A percentile compares a stretch with the other conserved stretches of the same genome.
Evolutionary conservation across 1,284 basidiomycete species (phyloP).

Genomic region (Gomphus bonarii): DNA sequence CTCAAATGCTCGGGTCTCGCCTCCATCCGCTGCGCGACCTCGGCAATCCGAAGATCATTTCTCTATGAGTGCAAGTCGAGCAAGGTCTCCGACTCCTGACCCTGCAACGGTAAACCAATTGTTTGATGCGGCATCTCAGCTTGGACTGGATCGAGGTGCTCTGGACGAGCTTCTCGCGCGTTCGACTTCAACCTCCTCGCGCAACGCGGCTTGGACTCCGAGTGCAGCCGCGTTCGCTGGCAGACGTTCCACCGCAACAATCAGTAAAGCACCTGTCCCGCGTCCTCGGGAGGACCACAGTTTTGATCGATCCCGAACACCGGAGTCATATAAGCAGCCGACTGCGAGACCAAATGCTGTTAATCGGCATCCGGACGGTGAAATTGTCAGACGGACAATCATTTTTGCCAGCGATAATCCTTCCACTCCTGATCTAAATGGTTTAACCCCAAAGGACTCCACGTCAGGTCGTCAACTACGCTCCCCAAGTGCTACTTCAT

Average conservation of each 20-base stretch:
- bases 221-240: background rate
- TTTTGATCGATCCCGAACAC: conserved; percentile 1
- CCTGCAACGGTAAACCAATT: conserved; percentile 50
- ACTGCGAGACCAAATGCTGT: background rate
- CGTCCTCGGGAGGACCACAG: background rate
- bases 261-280: background rate
- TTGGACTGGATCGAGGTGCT: conserved; percentile 62
- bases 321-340: background rate
- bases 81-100: conserved; percentile 5
- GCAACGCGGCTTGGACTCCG: conserved; percentile 2
- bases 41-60: background rate
- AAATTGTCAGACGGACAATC: conserved; percentile 61
- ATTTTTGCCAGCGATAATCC: conserved; percentile 60
- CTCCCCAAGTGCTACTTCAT: conserved; percentile 44
- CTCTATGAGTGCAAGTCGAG: background rate
- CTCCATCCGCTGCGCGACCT: conserved; percentile 12
- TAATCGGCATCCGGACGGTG: conserved; percentile 9
- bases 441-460: conserved; percentile 45
- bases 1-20: conserved; percentile 8
- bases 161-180: conserved; percentile 60
- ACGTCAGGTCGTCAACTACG: conserved; percentile 36
- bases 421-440: conserved; percentile 41
- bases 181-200: conserved; percentile 55
- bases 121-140: conserved; percentile 61
- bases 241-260: background rate